Percentiles rank a stretch among this genome's conserved stretches.
phyloP scores from a whole-genome alignment of 2,329 filamentous ascomycete genomes.

The Ambrosiella xylebori region DNA sequence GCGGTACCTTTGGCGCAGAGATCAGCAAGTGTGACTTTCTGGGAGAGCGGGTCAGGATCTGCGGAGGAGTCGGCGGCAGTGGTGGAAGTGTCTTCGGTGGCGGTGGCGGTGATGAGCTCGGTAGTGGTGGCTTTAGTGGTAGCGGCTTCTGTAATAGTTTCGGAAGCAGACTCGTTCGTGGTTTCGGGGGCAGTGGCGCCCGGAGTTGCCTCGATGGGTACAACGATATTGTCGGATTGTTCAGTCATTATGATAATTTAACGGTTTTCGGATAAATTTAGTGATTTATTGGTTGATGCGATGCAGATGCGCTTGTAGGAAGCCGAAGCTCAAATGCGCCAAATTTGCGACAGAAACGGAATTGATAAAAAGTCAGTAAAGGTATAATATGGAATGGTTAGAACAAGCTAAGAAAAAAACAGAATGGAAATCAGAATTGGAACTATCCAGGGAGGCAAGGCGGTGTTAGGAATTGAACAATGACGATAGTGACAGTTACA shows the following conservation, averaged over 20 bases:
- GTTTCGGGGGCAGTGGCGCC: not conserved
- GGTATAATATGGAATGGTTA: not conserved
- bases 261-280: not conserved
- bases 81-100: not conserved
- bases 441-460: not conserved
- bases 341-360: not conserved
- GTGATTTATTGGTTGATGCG: not conserved
- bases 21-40: constrained; percentile 46
- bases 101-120: not conserved
- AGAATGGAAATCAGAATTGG: not conserved
- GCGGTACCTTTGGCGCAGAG: constrained; percentile 65
- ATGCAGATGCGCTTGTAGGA: not conserved
- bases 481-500: not conserved
- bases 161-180: not conserved
- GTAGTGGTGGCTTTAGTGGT: not conserved
- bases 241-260: constrained; percentile 2
- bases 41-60: constrained; percentile 13
- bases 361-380: not conserved
- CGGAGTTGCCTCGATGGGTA: not conserved
- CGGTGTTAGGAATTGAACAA: not conserved
- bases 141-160: not conserved
- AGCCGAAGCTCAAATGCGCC: not conserved
- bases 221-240: constrained; percentile 5
- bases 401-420: not conserved
- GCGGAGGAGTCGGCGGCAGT: not conserved